Base-by-base conservation (phyloP, 1,284 basidiomycete genomes). In the Gomphus bonarii region DNA sequence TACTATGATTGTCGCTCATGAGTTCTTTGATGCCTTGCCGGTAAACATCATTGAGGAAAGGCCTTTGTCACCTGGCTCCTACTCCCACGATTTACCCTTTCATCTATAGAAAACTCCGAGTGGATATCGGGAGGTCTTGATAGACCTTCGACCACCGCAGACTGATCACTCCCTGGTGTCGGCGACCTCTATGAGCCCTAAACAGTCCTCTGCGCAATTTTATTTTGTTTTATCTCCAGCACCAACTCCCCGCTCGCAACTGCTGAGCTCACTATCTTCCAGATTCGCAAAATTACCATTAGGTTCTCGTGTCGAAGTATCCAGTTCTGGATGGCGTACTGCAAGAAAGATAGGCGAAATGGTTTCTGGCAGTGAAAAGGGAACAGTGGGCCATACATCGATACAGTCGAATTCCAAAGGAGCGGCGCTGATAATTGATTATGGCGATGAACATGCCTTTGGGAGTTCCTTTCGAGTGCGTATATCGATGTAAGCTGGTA, bases 21-120 rank as follows among this genome's bases (percentile, higher is more conserved):
- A 99, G 67, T 97, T 99, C 72, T 98, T 99, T 62, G 97, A 99
- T 66, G 95, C 95, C 0, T 75, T 99, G 51, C 95, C 95, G 0
- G 85, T 97, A 51, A 91, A 97, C 68, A 74, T 95, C 33, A 76
- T 99, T 49, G 85, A 97, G 75, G 92, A 91, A 63, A 12, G 73
- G n/a, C n/a, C 66, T 14, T 35, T 18, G n/a, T 59, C 18, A 11
- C 20, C 25, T 43, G 14, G n/a, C 54, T 43, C 52, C 53, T 61
- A 7, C 54, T 50, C 49, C 14, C 30, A 44, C 18, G 38, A 33
- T 42, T 58, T 31, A 35, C 42, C 14, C 31, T 14, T 48, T 54
- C 55, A 16, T 28, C 25, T 58, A 8, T 62, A 92, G 89, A 89
- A 82, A 79, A 84, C 81, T 0, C 69, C 78, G 38, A 76, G 84